Evolutionary conservation across 2,329 filamentous ascomycete genomes (phyloP), one percentile per base, ranked within the genome.

Genomic region (Cercospora sp.): DNA sequence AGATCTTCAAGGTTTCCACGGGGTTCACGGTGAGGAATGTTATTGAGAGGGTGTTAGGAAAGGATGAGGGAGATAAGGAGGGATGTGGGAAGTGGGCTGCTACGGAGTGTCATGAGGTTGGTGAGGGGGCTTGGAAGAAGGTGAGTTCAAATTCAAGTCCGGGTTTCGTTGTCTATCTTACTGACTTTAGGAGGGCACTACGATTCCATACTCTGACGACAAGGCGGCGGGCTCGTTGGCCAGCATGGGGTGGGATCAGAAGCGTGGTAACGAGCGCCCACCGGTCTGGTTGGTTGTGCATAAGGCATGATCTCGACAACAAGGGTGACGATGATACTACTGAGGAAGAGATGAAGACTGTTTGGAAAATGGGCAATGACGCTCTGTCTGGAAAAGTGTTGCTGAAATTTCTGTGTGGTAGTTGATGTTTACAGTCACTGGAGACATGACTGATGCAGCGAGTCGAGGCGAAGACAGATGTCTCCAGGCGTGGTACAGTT

Each of bases 211-310:
- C 48, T 66, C 51, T 2, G 64, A 62, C 26, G 77, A 77, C 10
- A 75, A 72, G 68, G 76, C 76, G 8, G 74, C 72, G 26, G 72
- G 70, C 1, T 72, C 68, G 1, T 63, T 79, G 39, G 66, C 39
- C 23, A 73, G 67, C 53, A 73, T 79, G 70, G 76, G 77, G 2
- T 79, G 78, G 78, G 73, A 67, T 63, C 68, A 65, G 61, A 77
- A 72, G 72, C 65, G 76, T 3, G 76, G 78, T 5, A 68, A 58
- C 2, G 64, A 57, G 18, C 63, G 76, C 64, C 76, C 77, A 23
- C 78, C 78, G 36, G 77, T 80, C n/a, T 78, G 77, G 76, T 65
- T 77, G 67, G 72, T 76, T 26, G 68, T 79, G 58, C 76, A 78
- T 65, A 75, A 75, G 70, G 71, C 64, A 23, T 76, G 68, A 72